Evolutionary conservation across 192 early-diverging fungal species (phyloP).

Genomic region (Coemansia sp.): DNA sequence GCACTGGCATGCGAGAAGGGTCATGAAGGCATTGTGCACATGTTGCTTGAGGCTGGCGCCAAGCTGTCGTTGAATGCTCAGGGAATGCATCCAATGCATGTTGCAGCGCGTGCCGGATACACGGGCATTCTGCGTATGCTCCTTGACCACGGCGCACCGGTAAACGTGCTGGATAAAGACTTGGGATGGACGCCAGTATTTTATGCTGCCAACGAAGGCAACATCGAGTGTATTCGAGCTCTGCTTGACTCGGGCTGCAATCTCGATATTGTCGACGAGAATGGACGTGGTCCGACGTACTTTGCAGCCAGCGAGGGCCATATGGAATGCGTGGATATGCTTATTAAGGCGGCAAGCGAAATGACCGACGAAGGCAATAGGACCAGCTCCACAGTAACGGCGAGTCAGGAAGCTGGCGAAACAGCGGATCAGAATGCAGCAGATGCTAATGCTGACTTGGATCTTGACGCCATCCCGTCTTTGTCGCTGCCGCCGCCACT

Average conservation of each 20-base stretch:
- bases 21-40: slow-evolving; percentile 76
- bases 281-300: slow-evolving; percentile 76
- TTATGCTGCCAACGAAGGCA: slow-evolving; percentile 89
- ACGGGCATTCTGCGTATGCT: slow-evolving; percentile 67
- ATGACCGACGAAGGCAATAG: neutral
- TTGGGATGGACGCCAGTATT: slow-evolving; percentile 97
- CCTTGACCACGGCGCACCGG: slow-evolving; percentile 66
- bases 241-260: slow-evolving; percentile 76
- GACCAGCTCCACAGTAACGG: neutral
- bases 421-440: slow-evolving; percentile 31
- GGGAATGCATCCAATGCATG: slow-evolving; percentile 84
- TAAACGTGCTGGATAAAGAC: slow-evolving; percentile 85
- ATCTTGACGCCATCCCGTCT: slow-evolving; percentile 89
- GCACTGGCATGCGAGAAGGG: slow-evolving; percentile 92
- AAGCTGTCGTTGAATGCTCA: slow-evolving; percentile 72
- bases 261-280: slow-evolving; percentile 77
- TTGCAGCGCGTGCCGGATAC: slow-evolving; percentile 83
- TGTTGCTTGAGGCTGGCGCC: slow-evolving; percentile 75
- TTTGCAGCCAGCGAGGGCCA: slow-evolving; percentile 95
- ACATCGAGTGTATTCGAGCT: slow-evolving; percentile 73
- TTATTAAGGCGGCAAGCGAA: slow-evolving; percentile 60
- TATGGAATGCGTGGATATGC: slow-evolving; percentile 70
- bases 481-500: slow-evolving; percentile 95
- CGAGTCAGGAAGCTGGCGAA: neutral
- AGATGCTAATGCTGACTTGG: slow-evolving; percentile 52